A percentile compares a stretch with the other conserved stretches of the same genome.
Conservation (phyloP, 306 rosid species). For the Trichosanthes truncata region DNA sequence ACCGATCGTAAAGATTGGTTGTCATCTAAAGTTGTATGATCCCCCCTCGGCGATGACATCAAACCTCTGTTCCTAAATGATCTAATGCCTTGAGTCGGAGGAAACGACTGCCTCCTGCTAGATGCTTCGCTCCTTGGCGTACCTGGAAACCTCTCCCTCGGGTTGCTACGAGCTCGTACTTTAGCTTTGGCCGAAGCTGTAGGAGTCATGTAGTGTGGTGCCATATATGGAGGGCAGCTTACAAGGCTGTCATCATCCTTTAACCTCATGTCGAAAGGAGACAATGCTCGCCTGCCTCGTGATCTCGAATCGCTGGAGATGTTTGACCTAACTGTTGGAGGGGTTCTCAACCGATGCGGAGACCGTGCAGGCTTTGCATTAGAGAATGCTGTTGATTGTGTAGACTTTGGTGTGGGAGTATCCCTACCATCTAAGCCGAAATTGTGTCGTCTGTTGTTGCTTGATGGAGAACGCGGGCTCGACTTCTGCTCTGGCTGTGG, state of each 20-base stretch:
- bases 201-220: constrained; percentile 79
- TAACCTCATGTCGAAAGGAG: constrained; percentile 53
- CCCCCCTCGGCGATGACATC: constrained; percentile 50
- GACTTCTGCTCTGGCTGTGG: constrained; percentile 37
- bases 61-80: constrained; percentile 72
- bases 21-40: constrained; percentile 42
- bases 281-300: constrained; percentile 33
- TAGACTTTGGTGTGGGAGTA: constrained; percentile 71
- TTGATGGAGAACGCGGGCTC: constrained; percentile 53
- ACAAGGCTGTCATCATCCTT: constrained; percentile 82
- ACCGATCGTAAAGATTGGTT: constrained; percentile 52
- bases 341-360: neutral
- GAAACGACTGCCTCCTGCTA: constrained; percentile 72
- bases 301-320: constrained; percentile 36
- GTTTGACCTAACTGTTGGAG: constrained; percentile 42
- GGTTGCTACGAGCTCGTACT: constrained; percentile 61
- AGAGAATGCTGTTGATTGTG: constrained; percentile 47
- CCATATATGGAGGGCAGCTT: constrained; percentile 94
- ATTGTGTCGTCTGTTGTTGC: constrained; percentile 30
- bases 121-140: constrained; percentile 63
- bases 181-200: constrained; percentile 75
- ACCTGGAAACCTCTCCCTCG: constrained; percentile 59
- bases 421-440: constrained; percentile 41
- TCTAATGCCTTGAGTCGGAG: constrained; percentile 60
- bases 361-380: constrained; percentile 24